Conservation (phyloP, 345 rosid genomes). For the Syzygium aqueum region DNA sequence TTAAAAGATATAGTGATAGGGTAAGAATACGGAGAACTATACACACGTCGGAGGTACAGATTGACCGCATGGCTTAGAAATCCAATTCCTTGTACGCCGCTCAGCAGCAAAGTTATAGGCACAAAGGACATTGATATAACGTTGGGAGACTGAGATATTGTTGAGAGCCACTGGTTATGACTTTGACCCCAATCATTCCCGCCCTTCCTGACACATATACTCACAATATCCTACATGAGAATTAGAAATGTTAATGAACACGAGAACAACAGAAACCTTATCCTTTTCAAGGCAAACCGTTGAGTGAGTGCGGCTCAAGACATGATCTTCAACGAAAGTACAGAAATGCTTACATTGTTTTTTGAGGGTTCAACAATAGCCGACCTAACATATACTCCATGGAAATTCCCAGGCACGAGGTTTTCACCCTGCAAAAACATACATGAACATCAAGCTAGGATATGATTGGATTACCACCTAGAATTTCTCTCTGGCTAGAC, state of each 20-base stretch:
- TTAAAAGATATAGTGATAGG: neutral
- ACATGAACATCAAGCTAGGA: neutral
- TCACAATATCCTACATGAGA: conserved; percentile 32
- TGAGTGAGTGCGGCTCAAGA: neutral
- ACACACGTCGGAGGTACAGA: conserved; percentile 88
- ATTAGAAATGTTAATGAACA: neutral
- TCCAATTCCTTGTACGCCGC: conserved; percentile 79
- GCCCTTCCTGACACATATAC: conserved; percentile 57
- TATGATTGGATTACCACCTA: neutral
- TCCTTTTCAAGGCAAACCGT: neutral
- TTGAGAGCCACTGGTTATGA: conserved; percentile 85
- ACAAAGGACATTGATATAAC: conserved; percentile 90
- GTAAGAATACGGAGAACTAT: neutral
- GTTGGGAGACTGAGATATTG: conserved; percentile 64
- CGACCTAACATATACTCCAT: conserved; percentile 25
- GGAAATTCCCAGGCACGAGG: conserved; percentile 26
- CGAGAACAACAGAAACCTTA: neutral
- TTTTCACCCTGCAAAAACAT: conserved; percentile 33
- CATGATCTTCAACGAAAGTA: no score
- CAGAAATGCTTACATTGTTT: conserved; percentile 43
- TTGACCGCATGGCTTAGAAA: conserved; percentile 81
- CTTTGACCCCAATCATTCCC: conserved; percentile 63
- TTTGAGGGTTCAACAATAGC: conserved; percentile 39
- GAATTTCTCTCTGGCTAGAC: neutral
- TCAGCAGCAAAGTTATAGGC: conserved; percentile 81